phyloP scores from a whole-genome alignment of 2,329 filamentous ascomycete genomes.

The Lizonia empirigonia region DNA sequence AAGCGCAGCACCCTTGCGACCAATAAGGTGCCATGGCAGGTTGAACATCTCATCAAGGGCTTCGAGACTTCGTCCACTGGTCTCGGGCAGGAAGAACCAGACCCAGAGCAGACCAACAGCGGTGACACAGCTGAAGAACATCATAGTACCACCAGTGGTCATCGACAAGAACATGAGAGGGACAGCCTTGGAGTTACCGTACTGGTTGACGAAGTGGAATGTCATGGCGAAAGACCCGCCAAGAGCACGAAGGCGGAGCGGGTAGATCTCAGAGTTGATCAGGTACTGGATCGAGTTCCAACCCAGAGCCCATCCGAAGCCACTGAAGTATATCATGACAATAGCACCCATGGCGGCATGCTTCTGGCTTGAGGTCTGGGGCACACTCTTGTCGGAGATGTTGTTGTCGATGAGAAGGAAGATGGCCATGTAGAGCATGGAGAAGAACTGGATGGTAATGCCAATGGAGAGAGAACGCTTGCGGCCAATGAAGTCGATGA shows the following conservation, averaged over 20 bases:
- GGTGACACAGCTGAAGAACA: conserved; percentile 74
- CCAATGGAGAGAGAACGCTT: conserved; percentile 62
- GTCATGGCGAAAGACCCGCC: conserved; percentile 76
- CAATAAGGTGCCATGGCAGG: conserved; percentile 77
- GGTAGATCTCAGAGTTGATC: conserved; percentile 78
- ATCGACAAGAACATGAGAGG: conserved; percentile 73
- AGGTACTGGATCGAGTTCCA: conserved; percentile 83
- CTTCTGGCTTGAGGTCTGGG: conserved; percentile 56
- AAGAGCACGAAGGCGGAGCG: conserved; percentile 72
- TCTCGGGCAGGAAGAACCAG: conserved; percentile 75
- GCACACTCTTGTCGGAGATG: conserved; percentile 56
- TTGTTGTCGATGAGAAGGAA: conserved; percentile 65
- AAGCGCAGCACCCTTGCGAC: conserved; percentile 50
- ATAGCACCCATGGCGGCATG: conserved; percentile 67
- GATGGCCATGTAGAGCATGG: conserved; percentile 62
- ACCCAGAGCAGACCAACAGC: conserved; percentile 72
- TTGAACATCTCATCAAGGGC: conserved; percentile 74
- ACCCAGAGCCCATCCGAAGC: conserved; percentile 49
- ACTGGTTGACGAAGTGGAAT: conserved; percentile 79
- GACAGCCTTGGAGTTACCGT: conserved; percentile 74
- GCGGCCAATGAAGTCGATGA: conserved; percentile 78
- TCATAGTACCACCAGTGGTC: conserved; percentile 71
- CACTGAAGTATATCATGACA: conserved; percentile 67
- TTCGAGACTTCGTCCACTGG: conserved; percentile 66
- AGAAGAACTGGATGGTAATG: conserved; percentile 54